phyloP scores from a whole-genome alignment of 352 stramenopile genomes.

The Bremia lactucae region DNA sequence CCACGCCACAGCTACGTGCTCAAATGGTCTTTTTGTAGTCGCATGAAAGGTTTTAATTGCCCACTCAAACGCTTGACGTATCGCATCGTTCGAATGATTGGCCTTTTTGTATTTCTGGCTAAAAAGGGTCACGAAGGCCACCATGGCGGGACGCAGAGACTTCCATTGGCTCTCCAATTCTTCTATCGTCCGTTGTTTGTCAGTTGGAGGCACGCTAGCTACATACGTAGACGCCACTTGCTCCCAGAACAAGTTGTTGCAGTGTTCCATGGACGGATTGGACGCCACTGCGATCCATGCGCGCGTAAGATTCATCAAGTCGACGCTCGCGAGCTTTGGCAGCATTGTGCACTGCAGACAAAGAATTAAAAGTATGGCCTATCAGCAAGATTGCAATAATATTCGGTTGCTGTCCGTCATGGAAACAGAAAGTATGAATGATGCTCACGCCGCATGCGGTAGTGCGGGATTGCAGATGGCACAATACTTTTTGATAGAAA shows the following conservation, averaged over 20 bases:
- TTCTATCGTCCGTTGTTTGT: not conserved
- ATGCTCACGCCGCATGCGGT: too few species aligned
- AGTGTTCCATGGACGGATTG: not conserved
- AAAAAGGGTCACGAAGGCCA: not conserved
- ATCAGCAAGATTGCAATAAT: too few species aligned
- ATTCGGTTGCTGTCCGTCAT: too few species aligned
- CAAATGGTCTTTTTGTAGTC: constrained; percentile 3
- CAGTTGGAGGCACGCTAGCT: not conserved
- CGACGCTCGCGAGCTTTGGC: not conserved
- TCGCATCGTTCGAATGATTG: not conserved
- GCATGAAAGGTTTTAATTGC: constrained; percentile 1
- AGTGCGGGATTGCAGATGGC: too few species aligned
- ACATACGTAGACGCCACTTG: not conserved
- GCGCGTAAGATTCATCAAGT: constrained; percentile 2
- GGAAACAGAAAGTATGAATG: too few species aligned
- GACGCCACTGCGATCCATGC: constrained; percentile 4
- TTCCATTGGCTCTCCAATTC: not conserved
- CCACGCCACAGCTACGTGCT: constrained; percentile 1
- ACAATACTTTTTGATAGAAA: too few species aligned
- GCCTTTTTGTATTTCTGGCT: not conserved
- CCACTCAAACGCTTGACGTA: constrained; percentile 1
- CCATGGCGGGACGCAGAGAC: not conserved
- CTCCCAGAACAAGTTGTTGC: not conserved
- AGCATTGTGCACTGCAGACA: not conserved
- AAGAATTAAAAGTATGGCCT: too few species aligned